phyloP scores from a whole-genome alignment of 169 alveolate genomes.

The Prorocentrum cordatum region DNA sequence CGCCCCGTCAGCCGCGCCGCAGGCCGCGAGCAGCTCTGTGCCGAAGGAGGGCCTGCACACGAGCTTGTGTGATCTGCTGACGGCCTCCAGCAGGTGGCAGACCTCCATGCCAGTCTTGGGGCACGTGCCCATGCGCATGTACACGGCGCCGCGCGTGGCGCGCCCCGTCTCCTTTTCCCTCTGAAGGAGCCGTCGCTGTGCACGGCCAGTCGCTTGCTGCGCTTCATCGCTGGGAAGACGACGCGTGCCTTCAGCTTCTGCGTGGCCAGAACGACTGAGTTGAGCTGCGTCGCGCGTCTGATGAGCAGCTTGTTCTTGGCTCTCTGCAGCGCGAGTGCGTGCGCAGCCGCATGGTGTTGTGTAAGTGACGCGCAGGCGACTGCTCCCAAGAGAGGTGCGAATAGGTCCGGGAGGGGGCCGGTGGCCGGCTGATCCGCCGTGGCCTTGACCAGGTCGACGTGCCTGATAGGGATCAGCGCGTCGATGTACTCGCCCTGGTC shows the following conservation, averaged over 20 bases:
- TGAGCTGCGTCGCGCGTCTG: not conserved
- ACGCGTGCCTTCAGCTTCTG: not conserved
- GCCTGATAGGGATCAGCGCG: not conserved
- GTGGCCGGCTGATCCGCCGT: not conserved
- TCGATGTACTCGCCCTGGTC: not conserved
- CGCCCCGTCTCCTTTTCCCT: not conserved
- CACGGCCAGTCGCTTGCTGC: not conserved
- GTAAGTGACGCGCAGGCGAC: not conserved
- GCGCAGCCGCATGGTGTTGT: not conserved
- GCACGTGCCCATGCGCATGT: not conserved
- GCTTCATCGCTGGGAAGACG: not conserved
- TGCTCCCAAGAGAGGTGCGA: not conserved
- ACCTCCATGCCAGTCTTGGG: not conserved
- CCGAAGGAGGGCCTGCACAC: too few relatives aligned
- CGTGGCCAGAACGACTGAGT: not conserved
- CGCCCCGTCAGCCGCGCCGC: too few relatives aligned
- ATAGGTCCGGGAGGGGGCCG: not conserved
- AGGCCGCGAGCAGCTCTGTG: too few relatives aligned
- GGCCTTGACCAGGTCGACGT: not conserved
- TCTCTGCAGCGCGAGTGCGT: not conserved
- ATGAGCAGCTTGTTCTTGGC: not conserved
- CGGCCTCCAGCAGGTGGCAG: not conserved
- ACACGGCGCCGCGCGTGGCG: not conserved
- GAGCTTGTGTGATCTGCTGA: too few relatives aligned
- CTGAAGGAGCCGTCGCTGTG: not conserved